These are phyloP conservation scores for Ganoderma meredithae DNA, from an alignment of 1,284 basidiomycete genomes.

Conservation along the genomic window DNA sequence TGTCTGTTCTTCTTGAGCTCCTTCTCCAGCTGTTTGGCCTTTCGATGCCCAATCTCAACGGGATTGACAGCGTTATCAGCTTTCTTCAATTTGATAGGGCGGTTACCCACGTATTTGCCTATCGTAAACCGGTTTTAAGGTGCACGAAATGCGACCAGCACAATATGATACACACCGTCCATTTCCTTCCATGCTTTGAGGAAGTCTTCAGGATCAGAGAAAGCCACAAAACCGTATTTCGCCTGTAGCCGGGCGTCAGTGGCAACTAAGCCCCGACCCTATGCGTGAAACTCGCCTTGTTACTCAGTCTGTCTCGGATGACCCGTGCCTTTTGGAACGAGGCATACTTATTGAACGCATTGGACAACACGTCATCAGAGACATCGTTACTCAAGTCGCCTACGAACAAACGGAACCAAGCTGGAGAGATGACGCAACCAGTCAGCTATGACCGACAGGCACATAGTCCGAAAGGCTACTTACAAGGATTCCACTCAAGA, in stretches of 20 bases:
- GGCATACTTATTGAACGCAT: conserved; percentile 92
- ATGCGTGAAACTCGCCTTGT: conserved; percentile 68
- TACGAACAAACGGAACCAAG: conserved; percentile 98
- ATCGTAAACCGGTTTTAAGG: conserved; percentile 14
- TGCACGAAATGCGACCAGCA: not conserved
- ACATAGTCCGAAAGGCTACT: conserved; percentile 42
- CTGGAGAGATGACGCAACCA: conserved; percentile 47
- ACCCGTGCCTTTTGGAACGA: conserved; percentile 96
- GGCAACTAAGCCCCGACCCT: conserved; percentile 3
- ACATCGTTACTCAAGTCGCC: conserved; percentile 99
- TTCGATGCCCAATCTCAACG: conserved; percentile 92
- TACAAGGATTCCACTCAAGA: conserved; percentile 97
- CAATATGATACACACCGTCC: conserved; percentile 74
- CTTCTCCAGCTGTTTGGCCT: conserved; percentile 83
- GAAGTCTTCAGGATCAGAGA: conserved; percentile 99
- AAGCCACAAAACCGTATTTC: conserved; percentile 97
- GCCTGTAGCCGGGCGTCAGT: conserved; percentile 61
- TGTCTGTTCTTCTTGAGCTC: conserved; percentile 84
- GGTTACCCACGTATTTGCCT: conserved; percentile 98
- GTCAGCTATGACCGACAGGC: conserved; percentile 16
- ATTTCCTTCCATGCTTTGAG: conserved; percentile 99
- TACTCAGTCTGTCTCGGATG: conserved; percentile 89
- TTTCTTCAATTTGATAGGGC: conserved; percentile 92
- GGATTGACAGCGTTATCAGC: conserved; percentile 87
- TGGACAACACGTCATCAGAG: conserved; percentile 91